Evolutionary conservation across 2,329 filamentous ascomycete species (phyloP).

Genomic region (Exophiala sideris): DNA sequence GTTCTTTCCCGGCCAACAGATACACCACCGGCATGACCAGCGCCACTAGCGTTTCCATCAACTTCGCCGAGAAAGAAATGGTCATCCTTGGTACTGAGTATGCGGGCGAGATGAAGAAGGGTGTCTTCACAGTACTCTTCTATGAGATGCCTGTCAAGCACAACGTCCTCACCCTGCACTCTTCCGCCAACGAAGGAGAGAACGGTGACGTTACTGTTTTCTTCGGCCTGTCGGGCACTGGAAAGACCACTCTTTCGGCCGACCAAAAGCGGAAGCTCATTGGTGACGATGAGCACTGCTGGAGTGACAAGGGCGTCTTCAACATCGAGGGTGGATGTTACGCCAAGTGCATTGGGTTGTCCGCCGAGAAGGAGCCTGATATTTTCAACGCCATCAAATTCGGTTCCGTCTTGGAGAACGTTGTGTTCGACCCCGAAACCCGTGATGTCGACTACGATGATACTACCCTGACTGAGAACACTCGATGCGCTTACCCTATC

Average conservation of each 20-base stretch:
- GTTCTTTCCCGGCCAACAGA: conserved; percentile 96
- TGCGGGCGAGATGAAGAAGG: conserved; percentile 96
- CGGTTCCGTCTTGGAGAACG: conserved; percentile 96
- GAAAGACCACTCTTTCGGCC: conserved; percentile 96
- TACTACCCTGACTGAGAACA: conserved; percentile 93
- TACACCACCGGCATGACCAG: conserved; percentile 99
- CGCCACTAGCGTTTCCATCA: conserved; percentile 94
- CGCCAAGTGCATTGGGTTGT: conserved; percentile 96
- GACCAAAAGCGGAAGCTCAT: conserved; percentile 95
- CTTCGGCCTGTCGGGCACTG: conserved; percentile 97
- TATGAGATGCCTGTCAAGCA: conserved; percentile 99
- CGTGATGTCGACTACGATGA: conserved; percentile 96
- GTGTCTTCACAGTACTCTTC: conserved; percentile 97
- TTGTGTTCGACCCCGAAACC: conserved; percentile 89
- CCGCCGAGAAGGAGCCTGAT: conserved; percentile 97
- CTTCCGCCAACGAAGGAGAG: conserved; percentile 94
- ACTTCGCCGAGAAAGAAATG: conserved; percentile 99
- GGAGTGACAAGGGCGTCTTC: conserved; percentile 94
- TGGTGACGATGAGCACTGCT: conserved; percentile 99
- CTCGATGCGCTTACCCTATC: conserved; percentile 95
- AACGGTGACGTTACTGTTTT: conserved; percentile 96
- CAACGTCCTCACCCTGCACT: conserved; percentile 97
- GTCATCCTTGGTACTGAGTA: conserved; percentile 99
- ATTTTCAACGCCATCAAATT: conserved; percentile 95
- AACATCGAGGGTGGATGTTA: conserved; percentile 99